A percentile compares a stretch with the other conserved stretches of the same genome.
Evolutionary conservation across 306 rosid genomes (phyloP).

Genomic region (Fragaria iinumae): DNA sequence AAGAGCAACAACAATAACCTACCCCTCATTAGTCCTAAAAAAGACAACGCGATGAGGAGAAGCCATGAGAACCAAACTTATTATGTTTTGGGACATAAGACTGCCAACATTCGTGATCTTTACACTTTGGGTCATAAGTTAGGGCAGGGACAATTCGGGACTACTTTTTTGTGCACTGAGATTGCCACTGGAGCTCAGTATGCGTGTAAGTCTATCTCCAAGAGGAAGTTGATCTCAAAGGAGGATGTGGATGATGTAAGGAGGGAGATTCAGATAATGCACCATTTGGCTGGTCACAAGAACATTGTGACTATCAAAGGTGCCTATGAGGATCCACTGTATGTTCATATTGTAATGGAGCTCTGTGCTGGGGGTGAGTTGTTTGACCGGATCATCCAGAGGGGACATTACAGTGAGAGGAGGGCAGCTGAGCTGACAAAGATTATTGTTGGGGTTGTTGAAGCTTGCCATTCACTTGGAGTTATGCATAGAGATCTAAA

Average conservation of each 20-base stretch:
- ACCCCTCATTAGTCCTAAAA: constrained; percentile 34
- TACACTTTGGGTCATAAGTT: constrained; percentile 75
- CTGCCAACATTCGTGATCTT: constrained; percentile 82
- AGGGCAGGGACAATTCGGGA: constrained; percentile 96
- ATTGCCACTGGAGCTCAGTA: constrained; percentile 58
- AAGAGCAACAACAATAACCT: constrained; percentile 21
- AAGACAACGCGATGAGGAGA: constrained; percentile 63
- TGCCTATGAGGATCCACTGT: constrained; percentile 85
- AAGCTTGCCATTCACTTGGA: constrained; percentile 93
- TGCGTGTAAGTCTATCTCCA: constrained; percentile 91
- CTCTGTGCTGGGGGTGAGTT: constrained; percentile 90
- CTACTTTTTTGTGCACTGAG: constrained; percentile 70
- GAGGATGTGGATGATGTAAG: constrained; percentile 90
- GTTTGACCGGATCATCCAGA: constrained; percentile 85
- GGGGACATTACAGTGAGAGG: constrained; percentile 90
- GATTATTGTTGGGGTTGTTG: constrained; percentile 90
- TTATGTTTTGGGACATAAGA: constrained; percentile 87
- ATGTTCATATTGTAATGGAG: constrained; percentile 96
- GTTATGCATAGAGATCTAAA: constrained; percentile 96
- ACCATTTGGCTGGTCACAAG: constrained; percentile 91
- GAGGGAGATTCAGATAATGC: constrained; percentile 97
- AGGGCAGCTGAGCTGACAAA: constrained; percentile 89
- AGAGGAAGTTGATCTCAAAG: constrained; percentile 84
- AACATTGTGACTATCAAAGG: constrained; percentile 91
- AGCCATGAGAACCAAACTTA: constrained; percentile 62